Evolutionary conservation across 176 grass and related monocot genomes (phyloP), one percentile per base, ranked within the genome.

Genomic region (Tuctoria greenei): DNA sequence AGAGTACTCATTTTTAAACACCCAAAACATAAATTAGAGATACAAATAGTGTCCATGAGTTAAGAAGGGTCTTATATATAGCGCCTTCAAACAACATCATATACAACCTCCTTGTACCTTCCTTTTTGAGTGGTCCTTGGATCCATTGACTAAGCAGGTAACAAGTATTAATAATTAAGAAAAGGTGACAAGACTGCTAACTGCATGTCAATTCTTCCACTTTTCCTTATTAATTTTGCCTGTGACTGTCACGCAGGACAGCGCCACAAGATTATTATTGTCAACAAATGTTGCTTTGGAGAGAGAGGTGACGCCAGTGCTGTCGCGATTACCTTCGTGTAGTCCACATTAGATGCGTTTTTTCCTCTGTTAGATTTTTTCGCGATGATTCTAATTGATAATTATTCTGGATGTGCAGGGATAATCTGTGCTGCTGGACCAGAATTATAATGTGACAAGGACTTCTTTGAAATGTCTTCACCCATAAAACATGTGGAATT

Each of bases 101-200:
- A 74, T 57, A 58, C 8, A 23, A 49, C 61, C 61, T 44, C 26
- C 49, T 58, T 58, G 69, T 44, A 26, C 70, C 38, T 72, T 35
- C 46, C 62, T 59, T 83, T 1, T 1, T 31, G 31, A 3, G 3
- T 31, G 71, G 47, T 64, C 20, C 16, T 39, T 60, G 59, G 72
- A 69, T 54, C 27, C 10, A 61, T 60, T 76, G 72, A 69, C 64
- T 18, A 10, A 1, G 35, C 7, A 42, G 41, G 21, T 62, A 69
- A 63, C 31, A 6, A 16, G 7, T 40, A 75, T 69, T 63, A 47
- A 5, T 16, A 47, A 51, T 51, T 7, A 23, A 34, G 56, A 71
- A 84, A 84, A 77, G 73, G 45, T 54, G 56, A 77, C 55, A 71
- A 43, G 73, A 77, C 73, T 50, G 23, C 35, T 43, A 84, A 84